Base-by-base conservation (phyloP, 352 stramenopile genomes). In the Phytophthora pistaciae region DNA sequence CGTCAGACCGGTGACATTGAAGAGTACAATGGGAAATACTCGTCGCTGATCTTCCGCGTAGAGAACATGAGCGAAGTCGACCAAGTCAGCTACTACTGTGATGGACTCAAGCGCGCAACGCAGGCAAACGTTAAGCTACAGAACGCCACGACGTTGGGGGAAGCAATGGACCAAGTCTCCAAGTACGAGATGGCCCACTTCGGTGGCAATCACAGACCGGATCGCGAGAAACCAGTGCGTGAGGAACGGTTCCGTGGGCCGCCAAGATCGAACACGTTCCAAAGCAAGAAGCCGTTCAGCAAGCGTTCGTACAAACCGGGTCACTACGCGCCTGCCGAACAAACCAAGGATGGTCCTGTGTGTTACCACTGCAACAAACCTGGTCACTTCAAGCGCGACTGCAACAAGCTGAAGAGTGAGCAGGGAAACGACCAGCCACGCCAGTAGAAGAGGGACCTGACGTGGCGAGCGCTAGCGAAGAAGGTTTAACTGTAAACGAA, bases 381-480 rank as follows among this genome's bases (percentile, higher is more conserved):
- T 14, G 44, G 58, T 2, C 44, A 64, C 16, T 60, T 65, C 49
- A 61, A 61, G 14, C 55, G 60, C 18, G 55, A 61, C 16, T 48
- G 48, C 31, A 71, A 46, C 14, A 66, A 70, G 48, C 54, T 54
- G 21, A 63, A 65, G 42, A 50, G 18, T 8, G 38, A 65, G 8
- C 55, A 65, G 56, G 56, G 56, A n/a, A n/a, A n/a, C n/a, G n/a
- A n/a, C n/a, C n/a, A 60, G 42, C 56, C 64, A 70, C 54, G 33
- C 48, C 63, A 70, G 42, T 70, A 70, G 56, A 70, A 56, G 46
- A 65, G 60, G 60, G 50, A 67, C 60, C 60, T 67, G 60, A 29
- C 60, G 60, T 60, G 60, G 60, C 31, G n/a, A 71, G 46, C 11
- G 21, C 40, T 31, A 66, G 21, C 31, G 44, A 61, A 33, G 46